phyloP scores from a whole-genome alignment of 164 flowering plant species.

The Platanus orientalis region DNA sequence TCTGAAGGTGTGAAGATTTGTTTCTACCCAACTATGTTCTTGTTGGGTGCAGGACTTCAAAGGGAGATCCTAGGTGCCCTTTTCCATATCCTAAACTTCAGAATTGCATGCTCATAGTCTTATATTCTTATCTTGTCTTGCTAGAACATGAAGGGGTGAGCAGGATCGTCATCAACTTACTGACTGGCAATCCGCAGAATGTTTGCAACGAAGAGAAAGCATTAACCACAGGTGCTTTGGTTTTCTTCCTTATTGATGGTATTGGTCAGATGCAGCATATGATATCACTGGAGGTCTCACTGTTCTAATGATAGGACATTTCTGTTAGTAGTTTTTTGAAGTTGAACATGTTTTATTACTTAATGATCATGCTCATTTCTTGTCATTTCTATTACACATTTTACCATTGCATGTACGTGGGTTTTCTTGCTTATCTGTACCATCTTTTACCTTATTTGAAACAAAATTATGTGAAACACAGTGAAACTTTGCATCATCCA shows the following conservation, averaged over 20 bases:
- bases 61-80: too few species aligned
- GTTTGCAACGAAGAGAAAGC: conserved; percentile 18
- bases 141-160: conserved; percentile 14
- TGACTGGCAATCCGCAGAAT: conserved; percentile 19
- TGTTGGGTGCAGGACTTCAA: too few species aligned
- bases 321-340: background rate
- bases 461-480: background rate
- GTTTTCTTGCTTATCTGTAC: background rate
- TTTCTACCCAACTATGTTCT: too few species aligned
- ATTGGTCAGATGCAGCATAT: background rate
- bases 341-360: background rate
- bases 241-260: background rate
- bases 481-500: background rate
- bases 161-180: conserved; percentile 8
- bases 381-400: background rate
- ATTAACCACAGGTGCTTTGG: conserved; percentile 26
- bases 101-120: conserved; percentile 1
- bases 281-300: background rate
- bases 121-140: background rate
- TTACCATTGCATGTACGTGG: background rate
- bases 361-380: background rate
- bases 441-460: background rate
- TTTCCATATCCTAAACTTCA: too few species aligned
- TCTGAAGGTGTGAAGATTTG: too few species aligned
- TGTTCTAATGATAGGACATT: background rate